Conservation (phyloP, 1,139 yeast species). For the Suhomyces guaymorum region DNA sequence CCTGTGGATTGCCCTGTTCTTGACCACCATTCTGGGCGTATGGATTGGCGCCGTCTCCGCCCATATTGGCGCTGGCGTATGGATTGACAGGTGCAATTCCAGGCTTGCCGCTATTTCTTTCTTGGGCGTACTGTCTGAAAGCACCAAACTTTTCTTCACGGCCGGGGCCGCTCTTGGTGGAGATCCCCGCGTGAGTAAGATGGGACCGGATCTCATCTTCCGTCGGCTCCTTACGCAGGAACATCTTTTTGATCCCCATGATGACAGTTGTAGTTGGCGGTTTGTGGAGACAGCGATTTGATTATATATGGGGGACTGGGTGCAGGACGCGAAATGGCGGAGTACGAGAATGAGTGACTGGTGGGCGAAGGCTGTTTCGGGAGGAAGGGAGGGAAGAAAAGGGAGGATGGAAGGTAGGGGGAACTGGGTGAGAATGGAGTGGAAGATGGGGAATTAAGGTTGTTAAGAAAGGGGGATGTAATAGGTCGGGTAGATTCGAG, state of each 20-base stretch:
- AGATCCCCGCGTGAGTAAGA: slow-evolving; percentile 54
- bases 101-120: slow-evolving; percentile 39
- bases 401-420: background rate
- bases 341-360: too few relatives aligned
- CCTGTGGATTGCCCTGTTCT: slow-evolving; percentile 2
- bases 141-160: slow-evolving; percentile 65
- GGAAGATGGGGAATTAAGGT: too few relatives aligned
- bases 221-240: slow-evolving; percentile 63
- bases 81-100: slow-evolving; percentile 52
- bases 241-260: slow-evolving; percentile 55
- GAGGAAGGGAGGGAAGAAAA: background rate
- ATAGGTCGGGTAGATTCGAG: too few relatives aligned
- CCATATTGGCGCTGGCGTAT: slow-evolving; percentile 32
- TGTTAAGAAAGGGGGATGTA: too few relatives aligned
- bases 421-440: background rate
- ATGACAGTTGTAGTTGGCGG: background rate
- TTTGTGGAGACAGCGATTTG: background rate
- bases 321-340: slow-evolving; percentile 1
- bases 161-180: slow-evolving; percentile 40
- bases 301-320: background rate
- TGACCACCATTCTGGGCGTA: slow-evolving; percentile 7
- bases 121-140: slow-evolving; percentile 60
- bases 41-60: slow-evolving; percentile 8
- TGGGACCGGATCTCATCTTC: slow-evolving; percentile 55
- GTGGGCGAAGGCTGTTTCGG: background rate